These are phyloP conservation scores for Ophiocordyceps australis DNA, from an alignment of 2,329 filamentous ascomycete genomes.

Conservation along the genomic window DNA sequence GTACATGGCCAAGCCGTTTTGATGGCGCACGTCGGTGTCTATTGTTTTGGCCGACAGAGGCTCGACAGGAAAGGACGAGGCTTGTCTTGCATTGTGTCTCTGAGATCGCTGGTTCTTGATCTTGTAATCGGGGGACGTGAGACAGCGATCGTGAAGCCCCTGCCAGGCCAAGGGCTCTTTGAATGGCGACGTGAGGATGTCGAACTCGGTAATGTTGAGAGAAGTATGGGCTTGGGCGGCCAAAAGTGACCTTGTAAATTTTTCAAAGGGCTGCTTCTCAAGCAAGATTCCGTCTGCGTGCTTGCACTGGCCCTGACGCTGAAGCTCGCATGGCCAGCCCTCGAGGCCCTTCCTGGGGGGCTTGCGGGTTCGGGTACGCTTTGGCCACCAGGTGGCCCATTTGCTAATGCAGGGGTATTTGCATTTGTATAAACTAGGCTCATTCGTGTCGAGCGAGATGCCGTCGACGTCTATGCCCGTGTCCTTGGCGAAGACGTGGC, in stretches of 20 bases:
- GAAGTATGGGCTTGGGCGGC: neutral
- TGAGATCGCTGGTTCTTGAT: constrained; percentile 59
- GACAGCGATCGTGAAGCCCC: constrained; percentile 29
- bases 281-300: too few species aligned
- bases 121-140: constrained; percentile 59
- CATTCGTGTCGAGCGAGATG: constrained; percentile 59
- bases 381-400: constrained; percentile 19
- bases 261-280: constrained; percentile 1
- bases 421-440: constrained; percentile 16
- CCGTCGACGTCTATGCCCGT: constrained; percentile 59
- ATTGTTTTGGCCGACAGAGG: constrained; percentile 42
- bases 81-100: too few species aligned
- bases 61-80: constrained; percentile 26
- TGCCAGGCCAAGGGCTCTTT: constrained; percentile 34
- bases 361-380: constrained; percentile 41
- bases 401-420: constrained; percentile 11
- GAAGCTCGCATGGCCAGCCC: constrained; percentile 39
- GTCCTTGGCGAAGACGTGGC: constrained; percentile 41
- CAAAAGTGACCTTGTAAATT: neutral
- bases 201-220: neutral
- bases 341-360: constrained; percentile 45
- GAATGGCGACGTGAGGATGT: constrained; percentile 11
- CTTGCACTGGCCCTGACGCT: constrained; percentile 7
- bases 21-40: constrained; percentile 60
- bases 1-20: constrained; percentile 57